Base-by-base conservation (phyloP, 805 yeast species). In the Kodamaea hsintzibuensis region DNA sequence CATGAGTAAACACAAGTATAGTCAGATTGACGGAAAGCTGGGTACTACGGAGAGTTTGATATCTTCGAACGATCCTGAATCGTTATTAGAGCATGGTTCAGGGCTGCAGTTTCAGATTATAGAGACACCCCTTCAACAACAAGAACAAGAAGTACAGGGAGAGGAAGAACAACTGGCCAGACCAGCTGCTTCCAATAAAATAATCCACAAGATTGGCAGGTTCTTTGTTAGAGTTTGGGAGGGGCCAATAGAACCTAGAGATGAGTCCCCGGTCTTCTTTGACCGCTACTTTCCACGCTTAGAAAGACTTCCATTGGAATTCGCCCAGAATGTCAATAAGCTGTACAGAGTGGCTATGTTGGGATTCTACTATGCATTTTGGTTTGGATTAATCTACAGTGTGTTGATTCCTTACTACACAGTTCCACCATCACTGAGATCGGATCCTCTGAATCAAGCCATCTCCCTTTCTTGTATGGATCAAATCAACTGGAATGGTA, bases 401-500 rank as follows among this genome's bases (percentile, higher is more conserved):
- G 63, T 81, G 0, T 55, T 83, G 5, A 58, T 69, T 8, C 83
- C 87, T 0, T 81, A 80, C 54, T 67, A 82, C 46, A 70, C 79
- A 0, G 60, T 64, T 9, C 72, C 77, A 2, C 82, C 86, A 0
- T 56, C 59, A 7, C 44, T 57, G 17, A 57, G 62, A 9, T 48
- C 54, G 6, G 61, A 47, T 17, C 30, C 22, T 5, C 35, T 62
- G 7, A 61, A 60, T 1, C 62, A 71, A 13, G 74, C 82, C 1
- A 57, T 77, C 0, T 63, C 83, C 3, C 61, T 86, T 19, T 73
- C 85, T 0, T 85, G 90, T 60, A 67, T 76, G 2, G 72, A 67
- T 13, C 78, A 75, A 42, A 59, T 65, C 17, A 67, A 69, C 55
- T 91, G 97, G 97, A 71, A 65, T 48, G 96, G 96, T 0, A 86